Conservation (phyloP, 2,329 filamentous ascomycete species). For the Leptodontidium sp. region DNA sequence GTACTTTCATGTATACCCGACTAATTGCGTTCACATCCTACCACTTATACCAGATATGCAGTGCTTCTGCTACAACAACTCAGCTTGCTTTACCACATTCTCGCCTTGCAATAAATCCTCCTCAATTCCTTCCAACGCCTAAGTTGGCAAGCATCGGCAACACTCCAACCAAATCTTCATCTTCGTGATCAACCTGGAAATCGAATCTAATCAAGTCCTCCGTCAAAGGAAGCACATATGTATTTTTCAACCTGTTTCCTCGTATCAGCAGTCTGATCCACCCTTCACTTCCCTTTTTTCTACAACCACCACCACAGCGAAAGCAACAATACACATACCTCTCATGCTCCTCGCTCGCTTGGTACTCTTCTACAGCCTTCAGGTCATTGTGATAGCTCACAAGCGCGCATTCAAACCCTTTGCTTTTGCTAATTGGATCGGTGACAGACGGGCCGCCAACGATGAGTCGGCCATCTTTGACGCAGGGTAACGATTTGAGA, state of each 20-base stretch:
- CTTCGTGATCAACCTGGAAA: conserved; percentile 36
- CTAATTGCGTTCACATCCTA: neutral
- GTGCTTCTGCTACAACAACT: neutral
- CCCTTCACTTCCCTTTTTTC: neutral
- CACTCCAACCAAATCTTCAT: conserved; percentile 32
- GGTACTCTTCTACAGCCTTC: conserved; percentile 35
- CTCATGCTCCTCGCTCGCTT: conserved; percentile 36
- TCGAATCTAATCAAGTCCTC: conserved; percentile 39
- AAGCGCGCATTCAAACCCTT: conserved; percentile 37
- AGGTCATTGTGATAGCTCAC: conserved; percentile 37
- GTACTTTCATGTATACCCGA: neutral
- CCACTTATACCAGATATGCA: neutral
- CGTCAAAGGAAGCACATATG: conserved; percentile 36
- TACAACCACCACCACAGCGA: neutral
- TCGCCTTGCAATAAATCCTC: neutral
- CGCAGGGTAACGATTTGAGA: conserved; percentile 33
- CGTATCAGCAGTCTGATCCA: neutral
- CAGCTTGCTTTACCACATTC: neutral
- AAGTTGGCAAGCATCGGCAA: conserved; percentile 20
- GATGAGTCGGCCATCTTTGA: conserved; percentile 34
- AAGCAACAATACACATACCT: conserved; percentile 22
- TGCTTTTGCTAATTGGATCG: conserved; percentile 34
- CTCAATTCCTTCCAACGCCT: neutral
- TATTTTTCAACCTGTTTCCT: conserved; percentile 1
- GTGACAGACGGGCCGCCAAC: conserved; percentile 38